A percentile compares a stretch with the other conserved stretches of the same genome.
These are phyloP conservation scores for Volvox carteri DNA, from an alignment of 163 green algal genomes.

Conservation along the genomic window DNA sequence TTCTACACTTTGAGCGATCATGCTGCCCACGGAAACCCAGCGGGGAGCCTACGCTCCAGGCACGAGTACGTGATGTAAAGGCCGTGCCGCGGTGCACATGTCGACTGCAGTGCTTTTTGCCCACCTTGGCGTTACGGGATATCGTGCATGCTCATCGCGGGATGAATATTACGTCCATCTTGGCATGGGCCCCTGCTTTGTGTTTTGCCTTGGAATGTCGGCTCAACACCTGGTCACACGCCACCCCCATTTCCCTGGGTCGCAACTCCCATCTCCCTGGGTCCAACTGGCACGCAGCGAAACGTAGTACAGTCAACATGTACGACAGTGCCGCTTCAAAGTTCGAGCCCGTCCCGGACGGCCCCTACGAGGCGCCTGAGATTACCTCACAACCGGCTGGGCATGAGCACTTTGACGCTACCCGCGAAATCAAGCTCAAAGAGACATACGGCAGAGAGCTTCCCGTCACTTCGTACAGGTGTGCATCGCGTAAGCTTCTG, in stretches of 20 bases:
- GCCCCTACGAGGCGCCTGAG: conserved; percentile 52
- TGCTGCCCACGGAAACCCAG: conserved; percentile 46
- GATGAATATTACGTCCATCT: neutral
- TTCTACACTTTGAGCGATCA: conserved; percentile 18
- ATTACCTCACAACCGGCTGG: conserved; percentile 13
- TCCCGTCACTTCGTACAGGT: conserved; percentile 58
- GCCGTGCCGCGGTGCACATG: conserved; percentile 6
- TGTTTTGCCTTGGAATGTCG: too few relatives aligned
- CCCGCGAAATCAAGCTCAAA: conserved; percentile 65
- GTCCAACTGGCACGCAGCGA: conserved; percentile 16
- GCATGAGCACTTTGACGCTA: conserved; percentile 57
- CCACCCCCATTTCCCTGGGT: too few relatives aligned
- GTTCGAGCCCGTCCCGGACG: conserved; percentile 54
- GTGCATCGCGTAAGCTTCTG: neutral
- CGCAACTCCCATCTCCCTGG: too few relatives aligned
- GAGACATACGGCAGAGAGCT: conserved; percentile 50
- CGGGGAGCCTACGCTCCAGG: conserved; percentile 28
- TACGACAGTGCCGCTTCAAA: conserved; percentile 44
- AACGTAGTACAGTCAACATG: conserved; percentile 58
- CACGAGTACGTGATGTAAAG: conserved; percentile 17
- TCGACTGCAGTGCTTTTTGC: neutral
- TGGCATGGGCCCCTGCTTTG: neutral
- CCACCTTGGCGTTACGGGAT: neutral
- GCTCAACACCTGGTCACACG: too few relatives aligned
- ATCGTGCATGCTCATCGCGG: neutral